A percentile compares a stretch with the other conserved stretches of the same genome.
Conservation (phyloP, 1,284 basidiomycete genomes). For the Xerocomus nothofagi region DNA sequence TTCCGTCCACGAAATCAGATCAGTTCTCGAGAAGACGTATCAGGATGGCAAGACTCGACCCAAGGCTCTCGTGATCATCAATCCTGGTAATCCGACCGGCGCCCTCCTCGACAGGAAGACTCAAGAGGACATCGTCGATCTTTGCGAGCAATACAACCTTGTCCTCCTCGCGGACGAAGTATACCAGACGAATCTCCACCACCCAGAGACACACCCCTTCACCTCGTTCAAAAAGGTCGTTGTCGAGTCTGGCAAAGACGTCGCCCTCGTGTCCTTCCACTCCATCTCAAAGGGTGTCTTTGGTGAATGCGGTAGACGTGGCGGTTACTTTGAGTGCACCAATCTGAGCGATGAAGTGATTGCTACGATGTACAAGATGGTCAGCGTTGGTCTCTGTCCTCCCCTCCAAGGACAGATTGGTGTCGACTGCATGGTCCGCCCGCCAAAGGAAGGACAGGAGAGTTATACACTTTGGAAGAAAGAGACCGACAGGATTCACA, state of each 20-base stretch:
- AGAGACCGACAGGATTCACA: conserved; percentile 81
- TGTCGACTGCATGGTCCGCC: conserved; percentile 87
- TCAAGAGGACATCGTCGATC: conserved; percentile 71
- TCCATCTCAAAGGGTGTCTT: conserved; percentile 93
- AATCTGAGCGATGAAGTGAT: conserved; percentile 78
- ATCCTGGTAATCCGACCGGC: conserved; percentile 95
- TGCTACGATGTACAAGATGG: conserved; percentile 94
- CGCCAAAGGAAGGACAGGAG: conserved; percentile 73
- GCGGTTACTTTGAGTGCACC: conserved; percentile 90
- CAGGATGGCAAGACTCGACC: conserved; percentile 59
- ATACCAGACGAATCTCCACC: conserved; percentile 91
- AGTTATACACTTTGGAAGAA: conserved; percentile 78
- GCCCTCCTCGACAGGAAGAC: conserved; percentile 71
- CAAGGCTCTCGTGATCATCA: conserved; percentile 91
- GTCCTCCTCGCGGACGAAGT: conserved; percentile 94
- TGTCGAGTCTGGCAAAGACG: conserved; percentile 55
- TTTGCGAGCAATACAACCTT: conserved; percentile 85
- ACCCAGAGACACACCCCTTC: conserved; percentile 68
- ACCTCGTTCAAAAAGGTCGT: conserved; percentile 91
- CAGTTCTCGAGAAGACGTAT: conserved; percentile 67
- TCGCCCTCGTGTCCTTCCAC: conserved; percentile 91
- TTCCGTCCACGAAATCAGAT: conserved; percentile 68
- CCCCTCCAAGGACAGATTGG: conserved; percentile 88
- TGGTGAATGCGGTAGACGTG: conserved; percentile 91
- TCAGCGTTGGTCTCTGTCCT: conserved; percentile 85